Conservation (phyloP, 108 stramenopile genomes). For the Pelagomonas calceolata region DNA sequence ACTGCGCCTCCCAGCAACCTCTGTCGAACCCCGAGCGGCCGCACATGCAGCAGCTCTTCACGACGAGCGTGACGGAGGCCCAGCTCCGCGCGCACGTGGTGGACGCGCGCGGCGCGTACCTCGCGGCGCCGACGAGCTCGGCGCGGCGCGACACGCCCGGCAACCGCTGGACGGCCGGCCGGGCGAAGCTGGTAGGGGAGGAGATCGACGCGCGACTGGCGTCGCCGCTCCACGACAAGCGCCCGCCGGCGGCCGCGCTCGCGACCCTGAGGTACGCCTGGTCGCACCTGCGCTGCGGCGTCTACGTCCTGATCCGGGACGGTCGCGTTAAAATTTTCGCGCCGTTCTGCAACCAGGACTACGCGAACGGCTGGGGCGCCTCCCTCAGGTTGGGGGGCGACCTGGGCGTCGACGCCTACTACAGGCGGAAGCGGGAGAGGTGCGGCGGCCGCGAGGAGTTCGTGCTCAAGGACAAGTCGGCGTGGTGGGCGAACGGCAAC, state of each 20-base stretch:
- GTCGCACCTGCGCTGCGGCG: conserved; percentile 98
- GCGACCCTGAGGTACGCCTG: conserved; percentile 86
- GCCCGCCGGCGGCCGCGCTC: conserved; percentile 6
- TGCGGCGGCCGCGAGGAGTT: conserved; percentile 69
- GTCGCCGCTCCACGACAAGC: conserved; percentile 29
- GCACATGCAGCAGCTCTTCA: conserved; percentile 40
- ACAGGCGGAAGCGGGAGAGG: conserved; percentile 58
- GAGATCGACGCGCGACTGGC: neutral
- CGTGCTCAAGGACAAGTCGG: conserved; percentile 5
- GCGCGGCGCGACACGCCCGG: neutral
- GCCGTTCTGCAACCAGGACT: conserved; percentile 76
- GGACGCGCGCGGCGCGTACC: conserved; percentile 22
- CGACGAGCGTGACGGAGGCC: conserved; percentile 31
- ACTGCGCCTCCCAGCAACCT: conserved; percentile 7
- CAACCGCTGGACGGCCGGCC: neutral
- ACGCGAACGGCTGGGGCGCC: conserved; percentile 74
- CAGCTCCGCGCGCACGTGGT: conserved; percentile 41
- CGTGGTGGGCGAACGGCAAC: conserved; percentile 99
- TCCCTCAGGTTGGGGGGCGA: conserved; percentile 62
- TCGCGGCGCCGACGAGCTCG: neutral
- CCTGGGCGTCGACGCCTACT: conserved; percentile 68
- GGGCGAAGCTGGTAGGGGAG: neutral
- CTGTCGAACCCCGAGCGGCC: conserved; percentile 45
- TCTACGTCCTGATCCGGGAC: conserved; percentile 87
- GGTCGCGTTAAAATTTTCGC: conserved; percentile 77